Conservation (phyloP, 768 basidiomycete genomes). For the Cyathus striatus region DNA sequence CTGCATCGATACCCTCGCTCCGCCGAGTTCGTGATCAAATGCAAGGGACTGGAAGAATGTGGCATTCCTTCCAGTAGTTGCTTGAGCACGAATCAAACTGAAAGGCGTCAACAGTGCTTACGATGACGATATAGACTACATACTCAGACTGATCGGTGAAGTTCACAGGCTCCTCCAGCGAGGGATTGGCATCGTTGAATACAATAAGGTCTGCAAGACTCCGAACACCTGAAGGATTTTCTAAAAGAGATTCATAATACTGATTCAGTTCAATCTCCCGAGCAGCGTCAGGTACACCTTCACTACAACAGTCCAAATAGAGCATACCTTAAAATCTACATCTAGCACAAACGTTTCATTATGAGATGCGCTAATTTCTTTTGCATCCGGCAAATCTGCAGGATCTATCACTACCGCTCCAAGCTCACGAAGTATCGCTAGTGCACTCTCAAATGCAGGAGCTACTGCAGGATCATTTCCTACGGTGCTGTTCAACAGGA, state of each 20-base stretch:
- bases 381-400: conserved; percentile 52
- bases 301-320: not conserved
- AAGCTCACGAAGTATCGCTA: conserved; percentile 28
- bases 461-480: conserved; percentile 28
- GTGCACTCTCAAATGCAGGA: conserved; percentile 33
- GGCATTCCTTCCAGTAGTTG: conserved; percentile 35
- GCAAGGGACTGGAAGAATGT: conserved; percentile 39
- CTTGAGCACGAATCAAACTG: conserved; percentile 34
- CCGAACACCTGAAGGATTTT: conserved; percentile 53
- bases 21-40: conserved; percentile 40
- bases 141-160: conserved; percentile 34
- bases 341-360: conserved; percentile 53
- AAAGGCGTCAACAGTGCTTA: not conserved
- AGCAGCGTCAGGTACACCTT: not conserved
- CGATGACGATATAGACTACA: conserved; percentile 5
- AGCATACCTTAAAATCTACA: conserved; percentile 54
- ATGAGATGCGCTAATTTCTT: conserved; percentile 39
- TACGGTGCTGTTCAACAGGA: conserved; percentile 24
- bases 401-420: conserved; percentile 58
- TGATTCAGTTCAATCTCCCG: conserved; percentile 47
- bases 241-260: conserved; percentile 39
- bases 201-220: conserved; percentile 52
- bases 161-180: conserved; percentile 38
- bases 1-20: conserved; percentile 51
- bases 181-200: conserved; percentile 49